phyloP scores from a whole-genome alignment of 768 basidiomycete species.

The Macrolepiota dolichaula region DNA sequence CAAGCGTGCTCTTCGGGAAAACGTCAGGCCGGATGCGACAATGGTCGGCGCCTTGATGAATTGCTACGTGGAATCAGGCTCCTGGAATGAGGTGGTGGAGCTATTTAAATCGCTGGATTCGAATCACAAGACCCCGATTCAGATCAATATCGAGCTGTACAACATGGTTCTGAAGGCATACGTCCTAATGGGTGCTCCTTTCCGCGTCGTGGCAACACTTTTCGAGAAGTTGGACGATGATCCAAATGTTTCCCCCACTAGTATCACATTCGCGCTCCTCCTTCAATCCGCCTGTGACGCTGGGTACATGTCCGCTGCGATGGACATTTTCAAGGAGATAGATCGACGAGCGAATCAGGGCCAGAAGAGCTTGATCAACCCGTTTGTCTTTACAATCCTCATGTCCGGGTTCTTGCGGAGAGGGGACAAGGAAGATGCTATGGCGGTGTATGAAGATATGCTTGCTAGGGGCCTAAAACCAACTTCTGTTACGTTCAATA shows the following conservation, averaged over 20 bases:
- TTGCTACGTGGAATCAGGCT: conserved; percentile 76
- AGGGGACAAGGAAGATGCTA: conserved; percentile 52
- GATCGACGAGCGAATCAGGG: conserved; percentile 38
- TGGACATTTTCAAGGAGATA: conserved; percentile 68
- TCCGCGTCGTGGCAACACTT: conserved; percentile 53
- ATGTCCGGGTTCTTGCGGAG: conserved; percentile 67
- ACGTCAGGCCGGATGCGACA: conserved; percentile 55
- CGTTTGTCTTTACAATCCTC: conserved; percentile 69
- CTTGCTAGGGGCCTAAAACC: conserved; percentile 58
- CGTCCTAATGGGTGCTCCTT: conserved; percentile 77
- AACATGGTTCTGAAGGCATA: conserved; percentile 85
- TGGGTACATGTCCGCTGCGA: conserved; percentile 59
- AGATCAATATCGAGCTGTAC: conserved; percentile 58
- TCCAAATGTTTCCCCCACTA: conserved; percentile 53
- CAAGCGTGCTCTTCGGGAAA: conserved; percentile 58
- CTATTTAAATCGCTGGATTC: conserved; percentile 48
- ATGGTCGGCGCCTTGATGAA: conserved; percentile 78
- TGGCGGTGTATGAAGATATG: conserved; percentile 73
- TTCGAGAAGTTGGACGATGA: conserved; percentile 52
- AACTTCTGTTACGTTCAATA: conserved; percentile 61
- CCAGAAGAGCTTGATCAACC: conserved; percentile 41
- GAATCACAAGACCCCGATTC: conserved; percentile 15
- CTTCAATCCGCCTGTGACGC: conserved; percentile 82
- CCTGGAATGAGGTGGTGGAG: conserved; percentile 73
- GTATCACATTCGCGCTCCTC: conserved; percentile 65